Evolutionary conservation across 805 yeast species (phyloP).

Genomic region (Kodamaea restingae): DNA sequence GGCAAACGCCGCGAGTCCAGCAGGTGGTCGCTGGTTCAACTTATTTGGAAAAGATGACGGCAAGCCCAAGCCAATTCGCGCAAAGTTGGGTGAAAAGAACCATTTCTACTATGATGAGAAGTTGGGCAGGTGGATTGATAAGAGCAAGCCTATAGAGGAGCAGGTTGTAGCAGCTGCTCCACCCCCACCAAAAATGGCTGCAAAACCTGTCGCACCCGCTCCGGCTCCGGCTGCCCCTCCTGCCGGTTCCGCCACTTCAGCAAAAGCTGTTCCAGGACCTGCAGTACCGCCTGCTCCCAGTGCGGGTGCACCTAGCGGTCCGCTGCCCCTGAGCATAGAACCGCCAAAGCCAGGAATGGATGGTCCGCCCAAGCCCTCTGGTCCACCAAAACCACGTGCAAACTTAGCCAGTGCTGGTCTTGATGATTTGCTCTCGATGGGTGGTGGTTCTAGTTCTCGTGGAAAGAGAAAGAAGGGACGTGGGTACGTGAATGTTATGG

Average conservation of each 20-base stretch:
- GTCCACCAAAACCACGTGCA: constrained; percentile 11
- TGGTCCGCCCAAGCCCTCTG: constrained; percentile 4
- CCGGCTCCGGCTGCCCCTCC: constrained; percentile 1
- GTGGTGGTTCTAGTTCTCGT: constrained; percentile 20
- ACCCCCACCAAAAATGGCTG: constrained; percentile 57
- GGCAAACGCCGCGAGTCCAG: constrained; percentile 2
- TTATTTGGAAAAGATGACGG: constrained; percentile 45
- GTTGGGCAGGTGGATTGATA: constrained; percentile 82
- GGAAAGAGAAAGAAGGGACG: constrained; percentile 32
- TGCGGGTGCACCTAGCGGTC: no score
- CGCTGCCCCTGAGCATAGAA: constrained; percentile 10
- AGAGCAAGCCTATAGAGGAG: constrained; percentile 62
- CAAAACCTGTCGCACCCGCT: constrained; percentile 2
- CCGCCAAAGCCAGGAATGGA: constrained; percentile 7
- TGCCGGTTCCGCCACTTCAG: neutral
- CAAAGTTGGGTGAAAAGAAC: constrained; percentile 79
- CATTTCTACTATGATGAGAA: constrained; percentile 78
- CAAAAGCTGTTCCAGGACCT: constrained; percentile 8
- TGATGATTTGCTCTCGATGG: constrained; percentile 36
- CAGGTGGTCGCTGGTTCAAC: constrained; percentile 51
- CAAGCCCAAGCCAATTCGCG: constrained; percentile 73
- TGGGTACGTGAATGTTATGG: constrained; percentile 65
- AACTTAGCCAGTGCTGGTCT: constrained; percentile 39
- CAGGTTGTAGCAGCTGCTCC: constrained; percentile 51
- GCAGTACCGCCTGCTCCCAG: no score